Percentiles rank a stretch among this genome's conserved stretches.
Evolutionary conservation across 305 asterid species (phyloP).

Genomic region (Euphrasia arctica): DNA sequence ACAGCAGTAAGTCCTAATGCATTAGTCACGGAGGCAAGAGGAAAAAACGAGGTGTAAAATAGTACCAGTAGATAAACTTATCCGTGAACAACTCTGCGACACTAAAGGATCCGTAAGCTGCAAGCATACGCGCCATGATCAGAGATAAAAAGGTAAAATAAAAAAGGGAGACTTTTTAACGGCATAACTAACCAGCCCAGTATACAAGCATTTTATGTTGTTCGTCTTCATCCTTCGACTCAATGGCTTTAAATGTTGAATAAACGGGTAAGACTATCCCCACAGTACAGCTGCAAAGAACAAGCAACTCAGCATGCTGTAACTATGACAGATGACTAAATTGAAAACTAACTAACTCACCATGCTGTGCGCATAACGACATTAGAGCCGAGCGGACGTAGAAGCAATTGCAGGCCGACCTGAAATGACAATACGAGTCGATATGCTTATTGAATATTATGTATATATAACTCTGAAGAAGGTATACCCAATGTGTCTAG

Average conservation of each 20-base stretch:
- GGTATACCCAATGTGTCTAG: not conserved
- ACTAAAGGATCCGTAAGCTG: constrained; percentile 88
- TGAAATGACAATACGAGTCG: constrained; percentile 26
- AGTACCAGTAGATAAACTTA: constrained; percentile 74
- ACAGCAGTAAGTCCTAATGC: constrained; percentile 2
- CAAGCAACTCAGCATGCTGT: not conserved
- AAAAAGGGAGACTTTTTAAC: constrained; percentile 4
- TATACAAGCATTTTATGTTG: constrained; percentile 81
- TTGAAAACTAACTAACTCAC: constrained; percentile 42
- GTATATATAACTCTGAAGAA: not conserved
- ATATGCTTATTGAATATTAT: not conserved
- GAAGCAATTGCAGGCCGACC: constrained; percentile 73
- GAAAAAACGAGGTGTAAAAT: constrained; percentile 20
- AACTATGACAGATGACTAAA: too few species aligned
- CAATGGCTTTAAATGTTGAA: constrained; percentile 91
- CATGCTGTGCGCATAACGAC: constrained; percentile 74
- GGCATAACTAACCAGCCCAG: constrained; percentile 73
- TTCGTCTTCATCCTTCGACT: constrained; percentile 54
- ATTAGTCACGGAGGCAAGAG: not conserved
- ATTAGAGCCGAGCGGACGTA: constrained; percentile 68
- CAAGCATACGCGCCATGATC: constrained; percentile 35
- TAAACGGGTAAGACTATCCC: constrained; percentile 85
- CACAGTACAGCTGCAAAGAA: constrained; percentile 65
- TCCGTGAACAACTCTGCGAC: constrained; percentile 70
- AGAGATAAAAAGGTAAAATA: constrained; percentile 18